phyloP scores from a whole-genome alignment of 768 basidiomycete genomes.

The Leucocoprinus sp. region DNA sequence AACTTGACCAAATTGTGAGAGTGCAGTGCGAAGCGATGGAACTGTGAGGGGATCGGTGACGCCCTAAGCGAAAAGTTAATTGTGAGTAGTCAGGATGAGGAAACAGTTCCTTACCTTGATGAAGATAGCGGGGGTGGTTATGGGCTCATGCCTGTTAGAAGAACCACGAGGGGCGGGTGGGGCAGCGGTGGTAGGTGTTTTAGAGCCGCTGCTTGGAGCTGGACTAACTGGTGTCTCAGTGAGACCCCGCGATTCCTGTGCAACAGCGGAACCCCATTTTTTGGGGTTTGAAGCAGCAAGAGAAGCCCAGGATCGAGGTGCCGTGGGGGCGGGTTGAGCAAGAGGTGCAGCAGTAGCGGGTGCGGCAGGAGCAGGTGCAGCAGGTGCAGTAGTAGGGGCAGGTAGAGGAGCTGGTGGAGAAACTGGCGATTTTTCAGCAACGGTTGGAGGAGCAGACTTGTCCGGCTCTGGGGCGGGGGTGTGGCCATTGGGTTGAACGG shows the following conservation, averaged over 20 bases:
- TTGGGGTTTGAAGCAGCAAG: conserved; percentile 76
- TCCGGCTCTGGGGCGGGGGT: conserved; percentile 31
- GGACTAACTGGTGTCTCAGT: conserved; percentile 48
- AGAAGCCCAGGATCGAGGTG: conserved; percentile 86
- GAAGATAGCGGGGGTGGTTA: conserved; percentile 78
- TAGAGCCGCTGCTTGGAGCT: conserved; percentile 30
- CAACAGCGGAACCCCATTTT: conserved; percentile 82
- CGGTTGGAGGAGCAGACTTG: conserved; percentile 19
- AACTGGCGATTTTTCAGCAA: conserved; percentile 18
- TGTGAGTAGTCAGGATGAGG: conserved; percentile 2
- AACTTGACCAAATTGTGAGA: conserved; percentile 71
- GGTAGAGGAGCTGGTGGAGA: conserved; percentile 27
- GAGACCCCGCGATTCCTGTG: conserved; percentile 69
- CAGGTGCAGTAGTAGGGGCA: conserved; percentile 24
- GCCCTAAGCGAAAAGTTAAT: conserved; percentile 33
- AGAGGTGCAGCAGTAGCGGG: conserved; percentile 21
- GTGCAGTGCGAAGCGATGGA: conserved; percentile 36
- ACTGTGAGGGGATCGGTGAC: conserved; percentile 62
- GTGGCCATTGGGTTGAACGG: conserved; percentile 28
- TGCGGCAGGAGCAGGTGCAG: conserved; percentile 21
- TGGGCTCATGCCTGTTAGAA: conserved; percentile 25
- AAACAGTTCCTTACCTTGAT: conserved; percentile 70
- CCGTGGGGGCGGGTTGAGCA: conserved; percentile 31
- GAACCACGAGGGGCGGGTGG: conserved; percentile 24
- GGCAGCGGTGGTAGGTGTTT: conserved; percentile 24